These are phyloP conservation scores for Polysphondylium violaceum DNA, from an alignment of 78 protist species.

Conservation along the genomic window DNA sequence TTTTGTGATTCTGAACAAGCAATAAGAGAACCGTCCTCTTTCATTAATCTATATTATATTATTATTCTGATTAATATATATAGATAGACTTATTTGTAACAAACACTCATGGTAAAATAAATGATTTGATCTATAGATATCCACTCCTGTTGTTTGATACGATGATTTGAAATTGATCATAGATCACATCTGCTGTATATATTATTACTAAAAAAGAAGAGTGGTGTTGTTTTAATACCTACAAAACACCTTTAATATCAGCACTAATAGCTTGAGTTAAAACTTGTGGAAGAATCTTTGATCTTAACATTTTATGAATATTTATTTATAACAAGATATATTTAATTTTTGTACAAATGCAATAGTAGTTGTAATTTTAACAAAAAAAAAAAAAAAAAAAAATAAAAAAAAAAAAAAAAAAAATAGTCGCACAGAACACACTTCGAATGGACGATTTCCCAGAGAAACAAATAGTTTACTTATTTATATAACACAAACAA, in stretches of 20 bases:
- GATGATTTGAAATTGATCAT: too few species aligned
- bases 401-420: slow-evolving; percentile 4
- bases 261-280: slow-evolving; percentile 42
- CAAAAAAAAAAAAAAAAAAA: not conserved
- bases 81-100: not conserved
- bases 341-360: not conserved
- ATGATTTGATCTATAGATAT: not conserved
- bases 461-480: too few species aligned
- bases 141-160: too few species aligned
- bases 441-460: too few species aligned
- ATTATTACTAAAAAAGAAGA: too few species aligned
- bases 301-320: slow-evolving; percentile 79
- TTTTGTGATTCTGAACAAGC: slow-evolving; percentile 56
- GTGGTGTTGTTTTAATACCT: not conserved
- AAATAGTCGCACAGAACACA: too few species aligned
- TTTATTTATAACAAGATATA: too few species aligned
- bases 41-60: slow-evolving; percentile 65
- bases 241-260: slow-evolving; percentile 76
- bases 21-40: slow-evolving; percentile 79
- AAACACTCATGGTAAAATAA: not conserved
- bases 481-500: too few species aligned
- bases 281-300: slow-evolving; percentile 75
- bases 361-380: not conserved
- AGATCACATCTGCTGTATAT: too few species aligned
- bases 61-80: not conserved